These are phyloP conservation scores for Epichloe baconii DNA, from an alignment of 2,329 filamentous ascomycete genomes.

Conservation along the genomic window DNA sequence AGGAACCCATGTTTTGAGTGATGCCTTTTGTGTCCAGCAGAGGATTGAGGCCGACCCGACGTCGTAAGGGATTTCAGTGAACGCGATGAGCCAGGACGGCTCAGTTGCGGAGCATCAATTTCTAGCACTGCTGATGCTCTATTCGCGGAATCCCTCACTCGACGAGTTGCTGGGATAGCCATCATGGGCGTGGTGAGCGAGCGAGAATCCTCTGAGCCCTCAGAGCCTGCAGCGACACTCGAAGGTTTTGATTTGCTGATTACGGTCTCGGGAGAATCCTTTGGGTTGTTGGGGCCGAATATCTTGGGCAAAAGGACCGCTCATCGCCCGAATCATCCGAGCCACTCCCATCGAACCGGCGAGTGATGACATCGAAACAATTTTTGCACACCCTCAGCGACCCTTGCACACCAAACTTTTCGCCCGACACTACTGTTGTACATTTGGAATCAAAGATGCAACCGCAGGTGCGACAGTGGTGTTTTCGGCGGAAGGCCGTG, in stretches of 20 bases:
- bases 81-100: conserved; percentile 84
- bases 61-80: conserved; percentile 68
- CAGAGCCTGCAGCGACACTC: conserved; percentile 26
- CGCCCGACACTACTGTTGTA: conserved; percentile 78
- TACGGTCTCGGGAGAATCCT: conserved; percentile 5
- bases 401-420: conserved; percentile 74
- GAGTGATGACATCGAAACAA: conserved; percentile 82
- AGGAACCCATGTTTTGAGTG: conserved; percentile 79
- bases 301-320: conserved; percentile 55
- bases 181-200: conserved; percentile 56
- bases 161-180: conserved; percentile 53
- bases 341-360: conserved; percentile 71
- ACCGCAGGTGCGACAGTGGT: conserved; percentile 92
- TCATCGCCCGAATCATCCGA: conserved; percentile 82
- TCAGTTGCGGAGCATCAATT: conserved; percentile 71
- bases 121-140: conserved; percentile 81
- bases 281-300: conserved; percentile 34
- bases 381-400: conserved; percentile 84
- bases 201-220: conserved; percentile 33
- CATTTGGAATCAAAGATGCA: conserved; percentile 98
- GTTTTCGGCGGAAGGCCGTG: conserved; percentile 86
- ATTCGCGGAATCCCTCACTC: conserved; percentile 58
- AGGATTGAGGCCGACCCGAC: conserved; percentile 59
- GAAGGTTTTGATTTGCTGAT: conserved; percentile 4
- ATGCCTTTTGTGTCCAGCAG: conserved; percentile 64